A percentile compares a stretch with the other conserved stretches of the same genome.
phyloP scores from a whole-genome alignment of 352 stramenopile species.

The Globisporangium splendens region DNA sequence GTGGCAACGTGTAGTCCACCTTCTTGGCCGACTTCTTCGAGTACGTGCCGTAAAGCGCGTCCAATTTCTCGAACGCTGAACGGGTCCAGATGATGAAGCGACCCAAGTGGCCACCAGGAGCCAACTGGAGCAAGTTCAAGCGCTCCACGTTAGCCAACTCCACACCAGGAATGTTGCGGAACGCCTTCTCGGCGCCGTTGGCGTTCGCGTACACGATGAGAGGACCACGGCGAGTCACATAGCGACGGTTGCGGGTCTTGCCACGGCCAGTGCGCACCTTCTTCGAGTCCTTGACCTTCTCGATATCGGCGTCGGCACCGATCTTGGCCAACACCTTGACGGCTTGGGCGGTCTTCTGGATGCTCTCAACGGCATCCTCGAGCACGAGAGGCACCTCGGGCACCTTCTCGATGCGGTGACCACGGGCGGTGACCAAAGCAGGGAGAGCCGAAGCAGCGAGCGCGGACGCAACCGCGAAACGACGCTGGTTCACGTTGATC shows the following conservation, averaged over 20 bases:
- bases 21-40: conserved; percentile 90
- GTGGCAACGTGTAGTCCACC: conserved; percentile 91
- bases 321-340: conserved; percentile 94
- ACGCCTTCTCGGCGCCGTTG: conserved; percentile 92
- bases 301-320: conserved; percentile 94
- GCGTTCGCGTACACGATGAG: conserved; percentile 96
- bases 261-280: conserved; percentile 97
- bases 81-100: conserved; percentile 99
- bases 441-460: conserved; percentile 96
- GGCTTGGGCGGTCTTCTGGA: conserved; percentile 95
- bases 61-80: conserved; percentile 96
- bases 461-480: conserved; percentile 96
- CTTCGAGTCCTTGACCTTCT: conserved; percentile 98
- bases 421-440: conserved; percentile 96
- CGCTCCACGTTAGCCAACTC: conserved; percentile 96
- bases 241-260: conserved; percentile 98
- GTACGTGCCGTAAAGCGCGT: conserved; percentile 96
- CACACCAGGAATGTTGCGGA: conserved; percentile 98
- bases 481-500: conserved; percentile 98
- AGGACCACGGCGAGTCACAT: conserved; percentile 93
- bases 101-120: conserved; percentile 97
- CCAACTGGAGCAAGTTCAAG: conserved; percentile 97
- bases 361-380: conserved; percentile 88
- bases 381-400: conserved; percentile 98
- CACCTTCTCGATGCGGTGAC: conserved; percentile 96